Evolutionary conservation across 495 filamentous ascomycete genomes (phyloP), one percentile per base, ranked within the genome.

Genomic region (Hypoxylon trugodes): DNA sequence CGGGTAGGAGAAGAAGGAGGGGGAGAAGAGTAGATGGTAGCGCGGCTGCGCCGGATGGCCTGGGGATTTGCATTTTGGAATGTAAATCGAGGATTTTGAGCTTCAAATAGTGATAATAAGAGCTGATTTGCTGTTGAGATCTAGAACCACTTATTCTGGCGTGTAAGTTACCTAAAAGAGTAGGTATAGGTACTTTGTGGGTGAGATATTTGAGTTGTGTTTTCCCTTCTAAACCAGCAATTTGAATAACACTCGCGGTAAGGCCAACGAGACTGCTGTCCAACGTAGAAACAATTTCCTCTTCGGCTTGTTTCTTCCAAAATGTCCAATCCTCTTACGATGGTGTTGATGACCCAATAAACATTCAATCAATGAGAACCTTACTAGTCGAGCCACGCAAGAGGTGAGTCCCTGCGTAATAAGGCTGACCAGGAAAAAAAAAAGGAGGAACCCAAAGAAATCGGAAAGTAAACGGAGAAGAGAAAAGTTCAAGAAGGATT

Each of bases 11-110:
- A 2, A 65, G 47, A 19, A 70, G 57, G 10, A 65, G 47, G 36
- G 52, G 25, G 19, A 69, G 30, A 6, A 71, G 47, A 30, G 56
- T 56, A 3, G 61, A 35, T 8, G 60, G 61, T 0, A 67, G 45
- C n/a, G 52, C 50, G 6, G 51, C 59, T 19, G 46, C 30, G n/a
- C n/a, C n/a, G 2, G 45, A 22, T 21, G 61, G 54, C 19, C 41
- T 41, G n/a, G n/a, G 38, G 6, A 41, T 25, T n/a, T 36, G 42
- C 61, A 65, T 65, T 21, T 48, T 53, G 41, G 42, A 33, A 12
- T 21, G 10, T 32, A 13, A 24, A 15, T 22, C 24, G 5, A 25
- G 13, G 22, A 25, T 37, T 51, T 30, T 9, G 15, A 25, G 9
- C 1, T 10, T 9, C 16, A n/a, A 28, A 32, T 24, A 21, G 32